Conservation (phyloP, 2,329 filamentous ascomycete species). For the Trichoderma pleuroti region DNA sequence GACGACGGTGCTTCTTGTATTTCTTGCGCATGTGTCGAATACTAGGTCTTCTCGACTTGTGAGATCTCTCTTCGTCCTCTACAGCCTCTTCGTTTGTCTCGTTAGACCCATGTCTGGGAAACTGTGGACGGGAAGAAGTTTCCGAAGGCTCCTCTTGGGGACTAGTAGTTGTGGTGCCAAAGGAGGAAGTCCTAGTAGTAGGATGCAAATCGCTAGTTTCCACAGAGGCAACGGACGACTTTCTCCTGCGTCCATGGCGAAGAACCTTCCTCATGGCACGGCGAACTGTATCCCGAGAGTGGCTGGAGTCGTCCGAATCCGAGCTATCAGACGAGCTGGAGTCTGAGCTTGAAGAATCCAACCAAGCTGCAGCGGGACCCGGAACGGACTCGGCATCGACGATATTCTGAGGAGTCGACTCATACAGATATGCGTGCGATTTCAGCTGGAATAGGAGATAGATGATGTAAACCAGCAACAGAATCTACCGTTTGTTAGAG, state of each 20-base stretch:
- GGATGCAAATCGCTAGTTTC: slow-evolving; percentile 45
- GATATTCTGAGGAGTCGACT: slow-evolving; percentile 85
- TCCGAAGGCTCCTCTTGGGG: slow-evolving; percentile 40
- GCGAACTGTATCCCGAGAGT: slow-evolving; percentile 60
- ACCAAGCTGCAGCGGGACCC: slow-evolving; percentile 75
- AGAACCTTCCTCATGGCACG: slow-evolving; percentile 75
- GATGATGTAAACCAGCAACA: slow-evolving; percentile 76
- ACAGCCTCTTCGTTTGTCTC: slow-evolving; percentile 43
- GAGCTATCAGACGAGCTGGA: slow-evolving; percentile 58
- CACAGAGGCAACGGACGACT: slow-evolving; percentile 70
- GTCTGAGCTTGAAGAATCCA: slow-evolving; percentile 66
- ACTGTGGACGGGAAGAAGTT: slow-evolving; percentile 36
- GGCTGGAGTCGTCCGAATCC: slow-evolving; percentile 63
- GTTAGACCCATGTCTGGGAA: slow-evolving; percentile 36
- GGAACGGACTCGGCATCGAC: slow-evolving; percentile 90
- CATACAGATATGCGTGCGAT: slow-evolving; percentile 87
- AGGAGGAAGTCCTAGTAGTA: slow-evolving; percentile 41
- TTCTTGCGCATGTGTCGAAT: slow-evolving; percentile 40
- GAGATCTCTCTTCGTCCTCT: slow-evolving; percentile 41
- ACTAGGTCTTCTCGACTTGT: slow-evolving; percentile 34
- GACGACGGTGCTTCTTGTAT: slow-evolving; percentile 44
- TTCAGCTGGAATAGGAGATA: slow-evolving; percentile 90
- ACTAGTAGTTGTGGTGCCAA: slow-evolving; percentile 35
- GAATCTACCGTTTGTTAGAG: slow-evolving; percentile 45
- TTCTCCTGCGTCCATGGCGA: slow-evolving; percentile 66